Evolutionary conservation across 208 protist species (phyloP).

Genomic region (Acanthamoeba sp.): DNA sequence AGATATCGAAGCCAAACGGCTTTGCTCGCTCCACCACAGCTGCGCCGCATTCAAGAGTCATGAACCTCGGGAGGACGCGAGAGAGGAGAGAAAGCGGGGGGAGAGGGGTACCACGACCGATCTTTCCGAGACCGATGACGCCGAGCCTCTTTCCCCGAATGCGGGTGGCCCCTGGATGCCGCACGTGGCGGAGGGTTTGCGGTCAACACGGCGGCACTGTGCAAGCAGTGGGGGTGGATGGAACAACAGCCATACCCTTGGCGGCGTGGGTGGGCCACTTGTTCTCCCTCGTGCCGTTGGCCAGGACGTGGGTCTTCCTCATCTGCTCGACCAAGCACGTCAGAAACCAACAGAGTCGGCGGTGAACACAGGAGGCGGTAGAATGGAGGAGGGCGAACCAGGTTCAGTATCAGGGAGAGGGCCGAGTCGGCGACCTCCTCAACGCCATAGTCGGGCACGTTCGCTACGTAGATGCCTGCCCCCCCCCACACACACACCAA

Average conservation of each 20-base stretch:
- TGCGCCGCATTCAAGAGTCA: not conserved
- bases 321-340: no score
- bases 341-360: no score
- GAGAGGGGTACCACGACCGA: not conserved
- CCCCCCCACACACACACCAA: no score
- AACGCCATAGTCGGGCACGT: constrained; percentile 74
- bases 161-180: not conserved
- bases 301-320: constrained; percentile 10
- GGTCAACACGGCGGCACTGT: no score
- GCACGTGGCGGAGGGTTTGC: no score
- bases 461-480: constrained; percentile 63
- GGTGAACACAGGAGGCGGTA: not conserved
- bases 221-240: not conserved
- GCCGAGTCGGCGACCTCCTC: constrained; percentile 72
- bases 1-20: constrained; percentile 58
- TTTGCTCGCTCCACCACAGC: constrained; percentile 46
- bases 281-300: constrained; percentile 36
- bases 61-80: not conserved
- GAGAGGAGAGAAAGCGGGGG: no score
- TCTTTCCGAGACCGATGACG: constrained; percentile 13
- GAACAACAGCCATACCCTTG: not conserved
- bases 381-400: not conserved
- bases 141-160: not conserved
- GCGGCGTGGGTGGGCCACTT: constrained; percentile 56
- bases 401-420: constrained; percentile 6